Percentiles rank a stretch among this genome's conserved stretches.
phyloP scores from a whole-genome alignment of 2,329 filamentous ascomycete genomes.

The Cucurbitaria berberidis region DNA sequence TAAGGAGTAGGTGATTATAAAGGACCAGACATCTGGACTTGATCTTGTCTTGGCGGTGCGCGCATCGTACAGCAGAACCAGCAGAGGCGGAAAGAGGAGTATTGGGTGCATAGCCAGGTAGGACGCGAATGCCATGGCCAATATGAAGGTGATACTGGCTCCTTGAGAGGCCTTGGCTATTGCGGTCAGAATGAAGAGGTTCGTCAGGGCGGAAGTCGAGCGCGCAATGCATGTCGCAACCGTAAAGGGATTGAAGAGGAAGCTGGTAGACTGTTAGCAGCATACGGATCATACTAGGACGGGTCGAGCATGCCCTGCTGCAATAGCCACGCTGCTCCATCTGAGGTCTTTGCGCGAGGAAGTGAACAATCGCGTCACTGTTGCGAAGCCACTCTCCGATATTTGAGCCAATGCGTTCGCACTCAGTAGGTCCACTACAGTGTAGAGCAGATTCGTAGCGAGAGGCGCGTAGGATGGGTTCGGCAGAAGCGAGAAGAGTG shows the following conservation, averaged over 20 bases:
- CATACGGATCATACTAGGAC: neutral
- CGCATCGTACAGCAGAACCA: slow-evolving; percentile 72
- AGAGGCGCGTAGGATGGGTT: slow-evolving; percentile 69
- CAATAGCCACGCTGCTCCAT: slow-evolving; percentile 77
- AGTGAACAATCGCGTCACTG: slow-evolving; percentile 75
- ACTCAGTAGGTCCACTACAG: slow-evolving; percentile 78
- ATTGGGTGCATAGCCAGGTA: slow-evolving; percentile 93
- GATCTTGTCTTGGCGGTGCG: slow-evolving; percentile 35
- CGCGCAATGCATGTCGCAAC: slow-evolving; percentile 89
- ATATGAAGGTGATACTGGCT: slow-evolving; percentile 73
- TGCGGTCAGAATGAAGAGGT: slow-evolving; percentile 83
- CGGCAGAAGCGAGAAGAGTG: slow-evolving; percentile 88
- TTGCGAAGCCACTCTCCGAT: slow-evolving; percentile 79
- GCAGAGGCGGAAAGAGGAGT: slow-evolving; percentile 81
- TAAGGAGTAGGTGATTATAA: slow-evolving; percentile 61
- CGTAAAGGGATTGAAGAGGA: slow-evolving; percentile 93
- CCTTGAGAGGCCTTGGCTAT: slow-evolving; percentile 80
- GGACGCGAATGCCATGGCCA: slow-evolving; percentile 83
- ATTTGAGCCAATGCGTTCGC: slow-evolving; percentile 80
- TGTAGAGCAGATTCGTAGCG: slow-evolving; percentile 81
- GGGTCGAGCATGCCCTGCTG: slow-evolving; percentile 67
- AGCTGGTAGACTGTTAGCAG: slow-evolving; percentile 60
- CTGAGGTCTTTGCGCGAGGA: slow-evolving; percentile 76
- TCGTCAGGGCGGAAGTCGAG: slow-evolving; percentile 87
- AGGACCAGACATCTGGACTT: slow-evolving; percentile 50